phyloP scores from a whole-genome alignment of 148 eudicot genomes.

The Diospyros lotus region DNA sequence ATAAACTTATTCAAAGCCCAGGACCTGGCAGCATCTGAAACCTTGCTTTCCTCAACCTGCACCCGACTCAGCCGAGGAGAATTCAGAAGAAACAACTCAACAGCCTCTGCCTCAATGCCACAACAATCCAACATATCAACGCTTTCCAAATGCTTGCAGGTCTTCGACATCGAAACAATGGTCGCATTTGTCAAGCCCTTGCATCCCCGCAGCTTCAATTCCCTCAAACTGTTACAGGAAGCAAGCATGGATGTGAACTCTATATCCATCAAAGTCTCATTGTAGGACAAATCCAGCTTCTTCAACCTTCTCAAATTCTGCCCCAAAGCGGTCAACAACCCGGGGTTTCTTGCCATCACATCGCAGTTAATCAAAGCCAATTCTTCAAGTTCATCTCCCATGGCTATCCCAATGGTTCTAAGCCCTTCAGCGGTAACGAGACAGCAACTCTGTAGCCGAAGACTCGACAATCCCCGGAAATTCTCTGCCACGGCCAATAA shows the following conservation, averaged over 20 bases:
- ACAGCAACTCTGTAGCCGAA: conserved; percentile 54
- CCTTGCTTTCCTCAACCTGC: conserved; percentile 35
- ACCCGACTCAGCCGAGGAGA: conserved; percentile 28
- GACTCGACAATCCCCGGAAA: conserved; percentile 27
- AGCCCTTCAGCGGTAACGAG: conserved; percentile 59
- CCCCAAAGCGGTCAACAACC: conserved; percentile 43
- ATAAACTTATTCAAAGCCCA: conserved; percentile 29
- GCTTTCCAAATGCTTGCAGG: conserved; percentile 31
- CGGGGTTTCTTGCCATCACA: conserved; percentile 37
- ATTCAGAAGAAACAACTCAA: conserved; percentile 31
- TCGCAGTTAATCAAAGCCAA: conserved; percentile 51
- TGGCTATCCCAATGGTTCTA: conserved; percentile 23
- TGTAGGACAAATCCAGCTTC: conserved; percentile 49
- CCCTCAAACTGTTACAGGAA: conserved; percentile 33
- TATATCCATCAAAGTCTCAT: conserved; percentile 45
- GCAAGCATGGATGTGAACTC: conserved; percentile 46
- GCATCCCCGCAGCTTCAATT: conserved; percentile 48
- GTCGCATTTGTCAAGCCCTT: conserved; percentile 24
- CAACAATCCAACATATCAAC: conserved; percentile 35
- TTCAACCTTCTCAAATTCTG: conserved; percentile 38
- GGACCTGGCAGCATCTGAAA: conserved; percentile 31
- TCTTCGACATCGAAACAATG: conserved; percentile 18
- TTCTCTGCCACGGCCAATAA: conserved; percentile 30
- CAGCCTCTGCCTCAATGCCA: conserved; percentile 27
- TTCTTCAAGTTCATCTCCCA: conserved; percentile 34